Percentiles rank a stretch among this genome's conserved stretches.
Conservation (phyloP, 768 basidiomycete genomes). For the Pleurotus djamor region DNA sequence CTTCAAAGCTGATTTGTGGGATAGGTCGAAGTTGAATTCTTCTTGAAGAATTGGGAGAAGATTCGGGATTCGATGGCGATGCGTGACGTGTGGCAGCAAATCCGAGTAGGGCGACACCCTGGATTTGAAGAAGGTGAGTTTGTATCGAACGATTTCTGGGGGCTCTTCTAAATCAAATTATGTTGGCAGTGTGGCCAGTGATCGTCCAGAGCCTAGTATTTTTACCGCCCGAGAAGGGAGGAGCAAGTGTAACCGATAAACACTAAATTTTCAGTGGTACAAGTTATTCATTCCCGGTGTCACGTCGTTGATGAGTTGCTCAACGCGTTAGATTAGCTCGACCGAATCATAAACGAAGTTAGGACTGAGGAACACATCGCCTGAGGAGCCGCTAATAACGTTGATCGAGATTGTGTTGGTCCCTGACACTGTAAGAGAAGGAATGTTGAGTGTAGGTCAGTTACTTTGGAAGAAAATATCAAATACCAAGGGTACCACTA, state of each 20-base stretch:
- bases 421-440: constrained; percentile 29
- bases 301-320: too few relatives aligned
- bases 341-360: constrained; percentile 44
- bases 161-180: constrained; percentile 8
- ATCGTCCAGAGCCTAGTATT: constrained; percentile 66
- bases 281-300: too few relatives aligned
- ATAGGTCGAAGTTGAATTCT: constrained; percentile 70
- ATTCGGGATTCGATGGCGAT: constrained; percentile 84
- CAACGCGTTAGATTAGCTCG: constrained; percentile 28
- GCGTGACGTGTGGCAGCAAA: constrained; percentile 83
- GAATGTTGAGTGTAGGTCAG: constrained; percentile 12
- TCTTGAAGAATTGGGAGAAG: constrained; percentile 79
- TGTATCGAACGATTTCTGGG: neutral
- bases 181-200: constrained; percentile 57
- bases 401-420: constrained; percentile 41
- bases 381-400: constrained; percentile 41
- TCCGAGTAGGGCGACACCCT: constrained; percentile 78
- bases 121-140: constrained; percentile 80
- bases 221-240: constrained; percentile 28
- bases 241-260: too few relatives aligned
- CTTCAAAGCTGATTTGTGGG: constrained; percentile 36
- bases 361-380: constrained; percentile 40
- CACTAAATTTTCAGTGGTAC: too few relatives aligned
- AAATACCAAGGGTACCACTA: constrained; percentile 22
- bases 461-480: neutral